Base-by-base conservation (phyloP, 2,329 filamentous ascomycete species). In the Pseudogymnoascus sp. region DNA sequence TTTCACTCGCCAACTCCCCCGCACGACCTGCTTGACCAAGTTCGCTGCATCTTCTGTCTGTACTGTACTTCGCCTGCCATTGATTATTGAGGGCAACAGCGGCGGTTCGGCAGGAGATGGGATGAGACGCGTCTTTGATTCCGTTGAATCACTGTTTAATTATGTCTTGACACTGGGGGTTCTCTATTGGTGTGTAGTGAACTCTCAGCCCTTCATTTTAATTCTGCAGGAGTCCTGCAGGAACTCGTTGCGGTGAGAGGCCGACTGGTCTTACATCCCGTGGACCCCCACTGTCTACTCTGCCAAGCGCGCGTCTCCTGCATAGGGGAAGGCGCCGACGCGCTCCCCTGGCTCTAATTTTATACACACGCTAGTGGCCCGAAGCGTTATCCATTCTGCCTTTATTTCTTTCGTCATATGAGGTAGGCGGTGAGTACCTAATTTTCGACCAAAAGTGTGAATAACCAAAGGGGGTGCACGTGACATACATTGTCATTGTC, bases 301-400 rank as follows among this genome's bases (percentile, higher is more conserved):
- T 21, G 50, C 50, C 50, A 56, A 56, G 50, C 29, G 50, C 50
- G 50, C 50, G 50, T 56, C 50, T 56, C 50, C 47, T 29, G 7
- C 50, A 56, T 56, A 19, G 50, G 50, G 50, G 29, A 56, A 56
- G 29, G 33, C 19, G 19, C 19, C 19, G 19, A 26, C 26, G 26
- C 13, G 47, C 24, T 26, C 4, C 29, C 50, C 50, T 56, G 50
- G 50, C 29, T 56, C 50, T 33, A 56, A 56, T 56, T 56, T 56
- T 56, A 56, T 56, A 56, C 50, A 33, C 50, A 56, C 50, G 50
- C 50, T 56, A 56, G 50, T 56, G 29, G 50, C 50, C 50, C 50
- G 29, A 19, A 21, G 47, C n/a, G 47, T 56, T 13, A 29, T 31
- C 8, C 4, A 33, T 56, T 56, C 50, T 56, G 47, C n/a, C 47